phyloP scores from a whole-genome alignment of 345 rosid species.

The Reutealis trisperma region DNA sequence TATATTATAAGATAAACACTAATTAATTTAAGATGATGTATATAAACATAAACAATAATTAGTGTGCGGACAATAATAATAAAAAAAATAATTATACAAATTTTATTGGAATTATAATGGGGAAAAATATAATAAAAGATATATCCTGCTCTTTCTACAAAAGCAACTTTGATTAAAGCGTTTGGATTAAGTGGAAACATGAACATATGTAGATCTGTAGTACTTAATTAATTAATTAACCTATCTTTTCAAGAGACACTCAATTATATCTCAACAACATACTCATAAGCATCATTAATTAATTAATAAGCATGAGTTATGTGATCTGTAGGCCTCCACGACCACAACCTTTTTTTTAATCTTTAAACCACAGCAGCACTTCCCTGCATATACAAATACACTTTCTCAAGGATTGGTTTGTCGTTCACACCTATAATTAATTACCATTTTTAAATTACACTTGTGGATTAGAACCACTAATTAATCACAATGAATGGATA shows the following conservation, averaged over 20 bases:
- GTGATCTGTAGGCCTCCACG: too few relatives aligned
- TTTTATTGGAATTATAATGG: neutral
- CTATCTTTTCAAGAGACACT: constrained; percentile 1
- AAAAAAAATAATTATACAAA: neutral
- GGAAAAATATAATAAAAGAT: neutral
- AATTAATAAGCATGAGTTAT: neutral
- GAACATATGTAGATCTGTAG: neutral
- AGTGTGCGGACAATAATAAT: too few relatives aligned
- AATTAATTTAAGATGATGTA: too few relatives aligned
- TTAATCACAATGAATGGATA: neutral
- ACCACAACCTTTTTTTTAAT: too few relatives aligned
- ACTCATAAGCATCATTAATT: neutral
- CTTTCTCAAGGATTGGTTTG: neutral
- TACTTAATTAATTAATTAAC: neutral
- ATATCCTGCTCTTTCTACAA: too few relatives aligned
- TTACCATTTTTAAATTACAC: neutral
- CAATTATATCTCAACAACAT: constrained; percentile 7
- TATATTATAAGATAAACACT: too few relatives aligned
- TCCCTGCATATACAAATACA: neutral
- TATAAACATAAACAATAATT: too few relatives aligned
- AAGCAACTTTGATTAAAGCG: neutral
- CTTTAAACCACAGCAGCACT: constrained; percentile 5
- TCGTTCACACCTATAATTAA: constrained; percentile 14
- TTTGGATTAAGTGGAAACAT: neutral
- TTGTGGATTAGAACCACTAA: neutral